Percentiles rank a stretch among this genome's conserved stretches.
phyloP scores from a whole-genome alignment of 2,329 filamentous ascomycete genomes.

The Ascomycota sp. region DNA sequence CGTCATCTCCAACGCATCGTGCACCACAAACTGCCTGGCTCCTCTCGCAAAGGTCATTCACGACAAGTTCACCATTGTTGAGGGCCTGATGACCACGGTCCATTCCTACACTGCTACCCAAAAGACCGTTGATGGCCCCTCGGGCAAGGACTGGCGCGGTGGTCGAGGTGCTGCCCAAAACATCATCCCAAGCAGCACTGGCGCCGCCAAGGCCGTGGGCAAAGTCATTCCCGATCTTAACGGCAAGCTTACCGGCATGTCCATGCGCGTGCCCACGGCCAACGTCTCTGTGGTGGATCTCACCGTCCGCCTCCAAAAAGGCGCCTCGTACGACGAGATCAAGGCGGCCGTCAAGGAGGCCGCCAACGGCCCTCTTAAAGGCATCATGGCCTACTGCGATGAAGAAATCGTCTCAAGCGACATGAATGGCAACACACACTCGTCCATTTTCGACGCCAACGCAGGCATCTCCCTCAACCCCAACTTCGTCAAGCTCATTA shows the following conservation, averaged over 20 bases:
- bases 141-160: slow-evolving; percentile 97
- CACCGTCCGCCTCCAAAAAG: slow-evolving; percentile 85
- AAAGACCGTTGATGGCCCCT: slow-evolving; percentile 97
- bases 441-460: slow-evolving; percentile 98
- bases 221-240: slow-evolving; percentile 97
- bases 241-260: slow-evolving; percentile 99
- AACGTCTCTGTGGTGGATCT: slow-evolving; percentile 99
- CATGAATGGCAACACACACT: slow-evolving; percentile 78
- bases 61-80: slow-evolving; percentile 93
- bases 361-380: slow-evolving; percentile 66
- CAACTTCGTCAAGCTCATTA: slow-evolving; percentile 96
- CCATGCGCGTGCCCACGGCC: slow-evolving; percentile 94
- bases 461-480: slow-evolving; percentile 96
- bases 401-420: slow-evolving; percentile 91
- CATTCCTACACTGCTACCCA: slow-evolving; percentile 99
- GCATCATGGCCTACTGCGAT: slow-evolving; percentile 86
- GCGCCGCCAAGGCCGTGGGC: slow-evolving; percentile 98
- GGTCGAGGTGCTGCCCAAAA: slow-evolving; percentile 97
- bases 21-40: slow-evolving; percentile 99
- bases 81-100: slow-evolving; percentile 99
- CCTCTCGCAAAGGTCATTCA: slow-evolving; percentile 98
- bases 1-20: slow-evolving; percentile 97
- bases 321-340: slow-evolving; percentile 74
- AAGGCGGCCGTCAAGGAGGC: slow-evolving; percentile 81
- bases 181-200: slow-evolving; percentile 98